phyloP scores from a whole-genome alignment of 2,329 filamentous ascomycete genomes.

The Diaporthe longicolla region DNA sequence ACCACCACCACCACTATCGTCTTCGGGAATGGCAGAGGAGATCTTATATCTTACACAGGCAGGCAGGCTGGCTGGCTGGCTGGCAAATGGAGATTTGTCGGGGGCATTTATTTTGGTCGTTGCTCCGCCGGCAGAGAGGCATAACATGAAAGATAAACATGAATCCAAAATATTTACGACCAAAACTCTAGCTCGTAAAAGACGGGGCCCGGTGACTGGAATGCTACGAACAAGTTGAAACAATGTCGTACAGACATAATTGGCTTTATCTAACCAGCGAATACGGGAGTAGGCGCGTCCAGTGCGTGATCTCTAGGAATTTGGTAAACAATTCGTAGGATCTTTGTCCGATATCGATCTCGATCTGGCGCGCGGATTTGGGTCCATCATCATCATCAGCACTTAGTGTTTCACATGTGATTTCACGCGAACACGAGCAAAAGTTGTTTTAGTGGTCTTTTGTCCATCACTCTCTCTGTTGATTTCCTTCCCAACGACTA shows the following conservation, averaged over 20 bases:
- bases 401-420: neutral
- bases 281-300: too few relatives aligned
- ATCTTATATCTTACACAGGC: neutral
- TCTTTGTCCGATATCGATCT: too few relatives aligned
- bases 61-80: neutral
- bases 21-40: neutral
- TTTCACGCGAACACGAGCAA: neutral
- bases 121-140: neutral
- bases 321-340: neutral
- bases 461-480: constrained; percentile 23
- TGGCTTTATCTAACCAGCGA: neutral
- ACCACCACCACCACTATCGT: neutral
- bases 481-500: constrained; percentile 24
- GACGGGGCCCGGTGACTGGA: neutral
- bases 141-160: constrained; percentile 5
- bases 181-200: neutral
- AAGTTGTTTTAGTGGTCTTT: neutral
- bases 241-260: neutral
- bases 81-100: neutral
- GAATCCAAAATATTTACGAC: neutral
- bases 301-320: neutral
- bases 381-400: neutral
- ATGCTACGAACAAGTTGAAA: neutral
- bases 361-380: too few relatives aligned
- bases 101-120: neutral